Evolutionary conservation across 768 basidiomycete genomes (phyloP).

Genomic region (Panus rudis): DNA sequence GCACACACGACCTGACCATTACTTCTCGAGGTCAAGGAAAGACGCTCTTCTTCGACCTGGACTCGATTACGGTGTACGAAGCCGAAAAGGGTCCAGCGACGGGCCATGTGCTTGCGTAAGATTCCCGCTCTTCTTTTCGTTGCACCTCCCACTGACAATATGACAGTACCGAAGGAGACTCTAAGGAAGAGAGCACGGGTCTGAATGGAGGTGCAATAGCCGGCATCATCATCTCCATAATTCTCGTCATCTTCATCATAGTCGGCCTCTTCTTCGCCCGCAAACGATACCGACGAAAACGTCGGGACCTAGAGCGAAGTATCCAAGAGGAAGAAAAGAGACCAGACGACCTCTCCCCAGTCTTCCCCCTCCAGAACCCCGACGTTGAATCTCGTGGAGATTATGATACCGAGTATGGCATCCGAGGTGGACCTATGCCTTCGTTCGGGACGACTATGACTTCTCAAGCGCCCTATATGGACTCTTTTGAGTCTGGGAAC

Average conservation of each 20-base stretch:
- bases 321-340: not conserved
- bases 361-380: conserved; percentile 9
- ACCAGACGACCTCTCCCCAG: conserved; percentile 1
- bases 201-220: not conserved
- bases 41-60: conserved; percentile 38
- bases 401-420: too few relatives aligned
- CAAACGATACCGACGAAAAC: conserved; percentile 2
- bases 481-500: too few relatives aligned
- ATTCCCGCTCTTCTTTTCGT: too few relatives aligned
- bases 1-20: conserved; percentile 33
- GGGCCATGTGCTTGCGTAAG: too few relatives aligned
- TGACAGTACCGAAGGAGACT: not conserved
- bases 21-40: conserved; percentile 26
- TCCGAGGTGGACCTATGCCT: too few relatives aligned
- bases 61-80: conserved; percentile 31
- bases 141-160: too few relatives aligned
- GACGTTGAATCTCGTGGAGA: conserved; percentile 6
- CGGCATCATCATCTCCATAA: conserved; percentile 7
- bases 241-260: conserved; percentile 2
- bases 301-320: too few relatives aligned
- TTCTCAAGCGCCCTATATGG: too few relatives aligned
- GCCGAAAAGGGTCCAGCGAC: too few relatives aligned
- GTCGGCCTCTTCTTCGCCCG: conserved; percentile 4
- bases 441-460: too few relatives aligned
- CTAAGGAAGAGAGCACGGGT: not conserved